Conservation (phyloP, 176 grass and related monocot genomes). For the Hyparrhenia diplandra region DNA sequence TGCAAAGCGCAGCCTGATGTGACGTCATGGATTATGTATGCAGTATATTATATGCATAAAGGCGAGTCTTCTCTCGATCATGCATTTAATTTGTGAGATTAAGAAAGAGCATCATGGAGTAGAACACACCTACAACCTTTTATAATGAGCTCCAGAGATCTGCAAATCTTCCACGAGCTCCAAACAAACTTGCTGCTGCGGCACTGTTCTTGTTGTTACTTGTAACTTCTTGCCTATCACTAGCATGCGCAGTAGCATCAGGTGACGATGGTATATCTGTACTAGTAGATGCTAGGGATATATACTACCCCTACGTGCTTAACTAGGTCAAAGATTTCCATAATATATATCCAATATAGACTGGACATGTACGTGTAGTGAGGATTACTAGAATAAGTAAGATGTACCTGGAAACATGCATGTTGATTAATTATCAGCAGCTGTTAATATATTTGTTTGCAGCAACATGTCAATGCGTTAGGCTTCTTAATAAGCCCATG, state of each 20-base stretch:
- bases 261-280: too few relatives aligned
- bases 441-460: not conserved
- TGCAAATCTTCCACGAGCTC: slow-evolving; percentile 21
- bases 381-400: too few relatives aligned
- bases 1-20: not conserved
- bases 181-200: not conserved
- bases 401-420: too few relatives aligned
- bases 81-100: not conserved
- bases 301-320: too few relatives aligned
- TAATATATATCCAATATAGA: too few relatives aligned
- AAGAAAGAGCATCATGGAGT: not conserved
- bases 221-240: too few relatives aligned
- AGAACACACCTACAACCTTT: slow-evolving; percentile 18
- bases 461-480: not conserved
- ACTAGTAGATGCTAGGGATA: too few relatives aligned
- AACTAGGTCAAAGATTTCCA: not conserved
- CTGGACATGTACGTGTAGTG: too few relatives aligned
- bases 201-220: slow-evolving; percentile 11
- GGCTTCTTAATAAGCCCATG: not conserved
- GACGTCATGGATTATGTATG: not conserved
- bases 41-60: not conserved
- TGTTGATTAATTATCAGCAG: too few relatives aligned
- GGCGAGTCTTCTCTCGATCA: not conserved
- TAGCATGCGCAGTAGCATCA: too few relatives aligned
- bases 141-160: slow-evolving; percentile 9